These are phyloP conservation scores for Euryodendron excelsum DNA, from an alignment of 148 eudicot species.

Conservation along the genomic window DNA sequence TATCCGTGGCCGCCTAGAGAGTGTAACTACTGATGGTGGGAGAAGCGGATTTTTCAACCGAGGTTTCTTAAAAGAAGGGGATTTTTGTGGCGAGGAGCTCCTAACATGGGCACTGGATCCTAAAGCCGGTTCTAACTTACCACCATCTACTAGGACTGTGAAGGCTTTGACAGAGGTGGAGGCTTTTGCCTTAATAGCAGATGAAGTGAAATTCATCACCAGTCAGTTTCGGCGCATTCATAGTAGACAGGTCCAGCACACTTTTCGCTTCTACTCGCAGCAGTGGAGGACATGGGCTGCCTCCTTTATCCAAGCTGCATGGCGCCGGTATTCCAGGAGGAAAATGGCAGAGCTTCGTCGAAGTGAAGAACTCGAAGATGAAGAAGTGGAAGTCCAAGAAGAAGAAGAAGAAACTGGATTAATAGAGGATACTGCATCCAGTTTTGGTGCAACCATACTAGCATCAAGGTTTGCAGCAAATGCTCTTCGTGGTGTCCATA, in stretches of 20 bases:
- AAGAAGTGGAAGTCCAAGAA: constrained; percentile 26
- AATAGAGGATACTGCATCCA: constrained; percentile 7
- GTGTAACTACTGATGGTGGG: constrained; percentile 43
- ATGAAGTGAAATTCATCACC: constrained; percentile 40
- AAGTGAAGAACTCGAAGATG: constrained; percentile 24
- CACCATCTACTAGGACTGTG: constrained; percentile 40
- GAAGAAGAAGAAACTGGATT: constrained; percentile 24
- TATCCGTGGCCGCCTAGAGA: constrained; percentile 45
- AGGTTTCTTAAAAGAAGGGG: constrained; percentile 35
- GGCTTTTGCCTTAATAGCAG: constrained; percentile 41
- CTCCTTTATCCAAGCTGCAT: constrained; percentile 39
- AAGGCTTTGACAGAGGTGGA: constrained; percentile 42
- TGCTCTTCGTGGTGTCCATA: constrained; percentile 32
- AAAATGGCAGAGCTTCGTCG: constrained; percentile 24
- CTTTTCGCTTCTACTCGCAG: constrained; percentile 42
- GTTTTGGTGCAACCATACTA: constrained; percentile 33
- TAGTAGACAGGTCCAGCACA: constrained; percentile 44
- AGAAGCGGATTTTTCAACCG: constrained; percentile 46
- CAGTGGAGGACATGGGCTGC: constrained; percentile 51
- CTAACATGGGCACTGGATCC: constrained; percentile 46
- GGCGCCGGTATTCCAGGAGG: constrained; percentile 39
- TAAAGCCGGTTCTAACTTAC: constrained; percentile 35
- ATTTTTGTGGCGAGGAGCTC: constrained; percentile 47
- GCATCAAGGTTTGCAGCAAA: constrained; percentile 45
- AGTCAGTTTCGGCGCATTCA: constrained; percentile 39